Evolutionary conservation across 2,329 filamentous ascomycete genomes (phyloP).

Genomic region (Remersonia thermophila): DNA sequence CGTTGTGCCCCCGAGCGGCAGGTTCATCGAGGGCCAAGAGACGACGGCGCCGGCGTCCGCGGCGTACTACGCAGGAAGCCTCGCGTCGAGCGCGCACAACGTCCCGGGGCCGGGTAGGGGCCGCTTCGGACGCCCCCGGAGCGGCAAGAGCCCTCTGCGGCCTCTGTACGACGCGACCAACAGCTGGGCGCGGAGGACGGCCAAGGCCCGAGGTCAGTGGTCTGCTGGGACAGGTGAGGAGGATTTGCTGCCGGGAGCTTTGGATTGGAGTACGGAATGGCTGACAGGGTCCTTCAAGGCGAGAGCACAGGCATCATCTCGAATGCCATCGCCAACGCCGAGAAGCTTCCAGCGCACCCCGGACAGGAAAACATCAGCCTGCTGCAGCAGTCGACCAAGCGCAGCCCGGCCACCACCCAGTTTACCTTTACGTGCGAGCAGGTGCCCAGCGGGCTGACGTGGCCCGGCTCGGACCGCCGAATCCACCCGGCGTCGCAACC

Average conservation of each 20-base stretch:
- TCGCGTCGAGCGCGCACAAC: conserved; percentile 49
- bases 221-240: conserved; percentile 35
- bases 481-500: conserved; percentile 2
- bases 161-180: conserved; percentile 46
- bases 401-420: conserved; percentile 63
- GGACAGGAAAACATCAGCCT: conserved; percentile 71
- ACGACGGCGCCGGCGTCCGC: conserved; percentile 20
- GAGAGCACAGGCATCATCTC: conserved; percentile 72
- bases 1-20: conserved; percentile 22
- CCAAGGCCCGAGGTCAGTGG: conserved; percentile 34
- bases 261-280: neutral
- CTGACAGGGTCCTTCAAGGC: conserved; percentile 15
- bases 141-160: conserved; percentile 49
- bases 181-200: conserved; percentile 39
- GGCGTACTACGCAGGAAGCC: conserved; percentile 34
- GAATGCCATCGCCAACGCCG: conserved; percentile 79
- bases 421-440: conserved; percentile 97
- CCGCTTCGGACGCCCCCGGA: conserved; percentile 58
- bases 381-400: conserved; percentile 52
- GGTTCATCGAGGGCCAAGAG: conserved; percentile 25
- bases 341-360: conserved; percentile 49
- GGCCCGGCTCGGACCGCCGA: conserved; percentile 45
- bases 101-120: conserved; percentile 79
- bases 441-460: conserved; percentile 64
- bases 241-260: neutral